A percentile compares a stretch with the other conserved stretches of the same genome.
These are phyloP conservation scores for Seiridium unicorne DNA, from an alignment of 2,329 filamentous ascomycete genomes.

Conservation along the genomic window DNA sequence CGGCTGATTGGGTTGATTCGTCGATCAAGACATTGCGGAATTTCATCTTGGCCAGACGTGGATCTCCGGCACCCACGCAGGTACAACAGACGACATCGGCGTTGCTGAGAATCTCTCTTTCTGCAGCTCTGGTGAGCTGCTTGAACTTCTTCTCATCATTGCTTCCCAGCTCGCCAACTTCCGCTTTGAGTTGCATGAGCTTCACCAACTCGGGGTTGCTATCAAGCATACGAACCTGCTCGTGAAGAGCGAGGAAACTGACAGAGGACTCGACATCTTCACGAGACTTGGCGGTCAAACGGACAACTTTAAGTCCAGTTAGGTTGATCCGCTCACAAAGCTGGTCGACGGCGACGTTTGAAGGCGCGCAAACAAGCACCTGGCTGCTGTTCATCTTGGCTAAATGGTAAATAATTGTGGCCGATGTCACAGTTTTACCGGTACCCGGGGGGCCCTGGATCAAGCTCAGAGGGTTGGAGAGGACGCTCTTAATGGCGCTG, in stretches of 20 bases:
- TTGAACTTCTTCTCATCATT: constrained; percentile 99
- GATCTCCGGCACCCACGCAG: constrained; percentile 95
- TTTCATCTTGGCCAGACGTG: constrained; percentile 93
- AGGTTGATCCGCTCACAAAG: constrained; percentile 95
- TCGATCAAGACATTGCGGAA: constrained; percentile 98
- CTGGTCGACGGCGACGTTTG: constrained; percentile 97
- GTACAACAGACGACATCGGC: constrained; percentile 99
- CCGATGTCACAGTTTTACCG: constrained; percentile 97
- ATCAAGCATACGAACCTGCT: constrained; percentile 97
- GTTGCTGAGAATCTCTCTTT: constrained; percentile 91
- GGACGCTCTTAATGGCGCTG: constrained; percentile 90
- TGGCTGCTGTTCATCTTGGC: constrained; percentile 94
- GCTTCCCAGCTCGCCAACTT: constrained; percentile 86
- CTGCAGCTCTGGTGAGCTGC: constrained; percentile 87
- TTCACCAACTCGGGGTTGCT: constrained; percentile 92
- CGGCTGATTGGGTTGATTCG: constrained; percentile 95
- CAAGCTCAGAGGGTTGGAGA: constrained; percentile 89
- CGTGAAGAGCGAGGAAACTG: constrained; percentile 89
- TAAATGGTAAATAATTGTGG: constrained; percentile 97
- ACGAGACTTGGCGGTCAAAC: constrained; percentile 96
- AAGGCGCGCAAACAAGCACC: constrained; percentile 93
- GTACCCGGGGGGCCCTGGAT: constrained; percentile 97
- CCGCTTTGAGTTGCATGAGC: constrained; percentile 87
- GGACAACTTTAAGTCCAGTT: constrained; percentile 93
- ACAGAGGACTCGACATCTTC: constrained; percentile 99